Evolutionary conservation across 768 basidiomycete genomes (phyloP).

Genomic region (Tylopilus sp.): DNA sequence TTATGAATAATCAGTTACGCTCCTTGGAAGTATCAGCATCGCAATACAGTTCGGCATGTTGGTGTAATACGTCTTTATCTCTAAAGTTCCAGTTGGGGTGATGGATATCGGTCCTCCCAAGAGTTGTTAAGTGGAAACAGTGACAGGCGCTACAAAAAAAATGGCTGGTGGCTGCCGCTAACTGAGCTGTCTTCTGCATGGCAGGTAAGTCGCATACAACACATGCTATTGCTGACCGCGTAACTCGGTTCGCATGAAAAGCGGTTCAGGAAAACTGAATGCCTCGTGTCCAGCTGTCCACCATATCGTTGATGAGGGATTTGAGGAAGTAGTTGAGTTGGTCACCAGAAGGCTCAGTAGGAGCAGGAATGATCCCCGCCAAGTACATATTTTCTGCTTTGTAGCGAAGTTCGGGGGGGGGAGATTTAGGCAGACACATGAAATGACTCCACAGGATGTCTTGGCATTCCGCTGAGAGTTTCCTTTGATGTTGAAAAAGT

Average conservation of each 20-base stretch:
- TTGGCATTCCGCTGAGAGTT: constrained; percentile 21
- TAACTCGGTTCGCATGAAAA: constrained; percentile 12
- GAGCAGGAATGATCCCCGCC: background rate
- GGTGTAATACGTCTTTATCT: background rate
- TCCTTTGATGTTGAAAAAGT: constrained; percentile 36
- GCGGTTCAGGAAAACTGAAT: constrained; percentile 21
- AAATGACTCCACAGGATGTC: constrained; percentile 32
- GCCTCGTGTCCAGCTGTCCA: constrained; percentile 28
- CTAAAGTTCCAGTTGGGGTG: constrained; percentile 12
- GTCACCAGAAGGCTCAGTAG: background rate
- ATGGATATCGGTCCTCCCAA: constrained; percentile 10
- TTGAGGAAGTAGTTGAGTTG: constrained; percentile 21
- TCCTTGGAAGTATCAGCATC: background rate
- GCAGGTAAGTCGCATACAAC: constrained; percentile 38
- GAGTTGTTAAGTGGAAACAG: constrained; percentile 15
- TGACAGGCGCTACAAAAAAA: constrained; percentile 32
- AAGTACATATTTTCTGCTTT: background rate
- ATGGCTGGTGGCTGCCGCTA: constrained; percentile 12
- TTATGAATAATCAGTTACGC: background rate
- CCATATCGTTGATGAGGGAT: constrained; percentile 35
- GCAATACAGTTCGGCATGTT: background rate
- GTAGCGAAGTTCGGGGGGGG: too few species aligned
- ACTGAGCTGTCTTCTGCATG: constrained; percentile 22
- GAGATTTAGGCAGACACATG: constrained; percentile 34
- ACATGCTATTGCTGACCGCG: constrained; percentile 26